Conservation (phyloP, 225 moss, liverwort and hornwort species). For the Marchantia paleacea region DNA sequence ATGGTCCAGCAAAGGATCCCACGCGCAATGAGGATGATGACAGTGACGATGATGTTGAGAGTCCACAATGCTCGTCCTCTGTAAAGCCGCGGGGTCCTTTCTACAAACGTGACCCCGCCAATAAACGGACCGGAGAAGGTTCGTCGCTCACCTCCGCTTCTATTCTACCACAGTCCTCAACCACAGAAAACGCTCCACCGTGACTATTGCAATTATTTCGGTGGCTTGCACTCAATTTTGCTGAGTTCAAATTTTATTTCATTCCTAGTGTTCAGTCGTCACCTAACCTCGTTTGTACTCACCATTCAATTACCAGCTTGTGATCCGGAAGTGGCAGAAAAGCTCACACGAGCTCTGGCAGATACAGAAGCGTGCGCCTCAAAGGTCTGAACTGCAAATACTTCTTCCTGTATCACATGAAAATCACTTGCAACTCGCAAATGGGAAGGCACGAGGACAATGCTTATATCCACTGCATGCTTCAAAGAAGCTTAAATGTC, state of each 20-base stretch:
- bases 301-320: slow-evolving; percentile 47
- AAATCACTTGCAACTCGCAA: not conserved
- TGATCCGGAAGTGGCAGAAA: slow-evolving; percentile 58
- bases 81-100: slow-evolving; percentile 53
- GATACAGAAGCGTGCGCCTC: slow-evolving; percentile 65
- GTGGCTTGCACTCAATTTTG: not conserved
- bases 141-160: not conserved
- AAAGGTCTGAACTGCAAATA: slow-evolving; percentile 45
- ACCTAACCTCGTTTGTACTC: not conserved
- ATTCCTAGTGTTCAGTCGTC: not conserved
- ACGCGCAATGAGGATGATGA: slow-evolving; percentile 51
- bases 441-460: not conserved
- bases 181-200: not conserved
- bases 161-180: not conserved
- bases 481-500: not conserved
- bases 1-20: slow-evolving; percentile 74
- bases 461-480: not conserved
- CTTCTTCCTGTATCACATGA: no score
- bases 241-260: not conserved
- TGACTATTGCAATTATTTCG: not conserved
- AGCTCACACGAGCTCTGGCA: slow-evolving; percentile 56
- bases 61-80: slow-evolving; percentile 34
- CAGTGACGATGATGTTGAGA: slow-evolving; percentile 55
- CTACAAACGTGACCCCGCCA: slow-evolving; percentile 61
- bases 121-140: slow-evolving; percentile 88